Evolutionary conservation across 805 yeast genomes (phyloP), one percentile per base, ranked within the genome.

Genomic region (Starmerella asiatica): DNA sequence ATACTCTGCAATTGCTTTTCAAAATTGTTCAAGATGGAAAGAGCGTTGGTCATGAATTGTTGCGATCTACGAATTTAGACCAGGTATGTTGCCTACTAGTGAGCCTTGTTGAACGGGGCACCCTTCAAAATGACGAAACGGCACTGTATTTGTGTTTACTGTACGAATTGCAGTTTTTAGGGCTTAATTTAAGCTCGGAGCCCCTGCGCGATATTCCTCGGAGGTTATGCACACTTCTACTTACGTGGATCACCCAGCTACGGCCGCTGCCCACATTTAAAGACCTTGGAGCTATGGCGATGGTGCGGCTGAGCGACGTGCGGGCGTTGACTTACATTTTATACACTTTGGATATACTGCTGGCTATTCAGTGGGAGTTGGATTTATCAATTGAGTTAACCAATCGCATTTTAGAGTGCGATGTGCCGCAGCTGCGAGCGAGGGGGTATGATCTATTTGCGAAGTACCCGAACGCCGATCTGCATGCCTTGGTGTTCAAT

Each of bases 261-360:
- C 14, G 11, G 17, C 50, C 45, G 12, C 36, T 48, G n/a, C 44
- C 47, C 2, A 4, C 21, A 12, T 37, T 42, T 15, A 34, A 29
- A 8, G 35, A 34, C 7, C 15, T 44, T n/a, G 30, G 29, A 15
- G 19, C 29, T n/a, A 29, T 31, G 16, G 24, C 24, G 8, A n/a
- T 37, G 29, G 17, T 47, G 16, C 14, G 27, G 11, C 14, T 37
- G 16, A n/a, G 3, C 1, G 30, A 32, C 21, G 38, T 35, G 3
- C 21, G 40, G 14, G 23, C 28, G 5, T 28, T 49, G 5, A 32
- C 45, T 4, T 33, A 34, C 17, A 18, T 42, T 4, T 20, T 46
- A 30, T 48, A 46, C 39, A 26, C 36, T 2, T 27, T 48, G 8
- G 50, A 48, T 29, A 32, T 39, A 2, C 47, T 48, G 16, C 24